Evolutionary conservation across 345 rosid species (phyloP), one percentile per base, ranked within the genome.

Genomic region (Alliaria petiolata): DNA sequence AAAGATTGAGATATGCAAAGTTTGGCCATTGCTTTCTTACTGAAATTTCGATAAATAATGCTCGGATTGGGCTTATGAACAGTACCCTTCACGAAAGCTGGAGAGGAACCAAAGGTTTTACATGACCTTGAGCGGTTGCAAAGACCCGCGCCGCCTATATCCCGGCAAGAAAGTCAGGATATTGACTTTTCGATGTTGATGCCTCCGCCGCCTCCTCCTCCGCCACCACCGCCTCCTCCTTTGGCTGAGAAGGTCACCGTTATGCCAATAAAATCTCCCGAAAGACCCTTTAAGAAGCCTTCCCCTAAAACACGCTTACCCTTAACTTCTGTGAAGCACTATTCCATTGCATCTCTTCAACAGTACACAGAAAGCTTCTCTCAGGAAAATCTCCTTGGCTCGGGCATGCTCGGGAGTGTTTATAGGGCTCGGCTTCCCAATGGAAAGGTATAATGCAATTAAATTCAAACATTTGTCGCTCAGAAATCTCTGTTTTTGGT

Each of bases 291-390:
- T 7, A 62, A 40, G 22, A 85, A 81, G 78, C 76, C 88, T 77
- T 81, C 91, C 22, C 53, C 80, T 33, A 85, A 78, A 82, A 50
- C 70, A 28, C 72, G 38, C 25, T 79, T 60, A 13, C 85, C 75
- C 33, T 30, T 54, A 28, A 79, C 85, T 30, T 88, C 93, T 76
- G 97, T 91, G 38, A 90, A 76, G 81, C 82, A 83, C 69, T 95
- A 86, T 71, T 86, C 89, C 60, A 88, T 95, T 67, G 99, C 99
- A 44, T 83, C 88, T 60, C 99, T 95, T 84, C 99, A 95, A 74
- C 97, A 88, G 70, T 90, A 82, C 69, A 95, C 99, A 26, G 88
- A 88, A 61, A 95, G 99, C 87, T 95, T 95, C 83, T 85, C 97
- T 75, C 96, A 82, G 80, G 98, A 92, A 61, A 95, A 90, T 80